Conservation (phyloP, 2,329 filamentous ascomycete species). For the Cladosporium sp. region DNA sequence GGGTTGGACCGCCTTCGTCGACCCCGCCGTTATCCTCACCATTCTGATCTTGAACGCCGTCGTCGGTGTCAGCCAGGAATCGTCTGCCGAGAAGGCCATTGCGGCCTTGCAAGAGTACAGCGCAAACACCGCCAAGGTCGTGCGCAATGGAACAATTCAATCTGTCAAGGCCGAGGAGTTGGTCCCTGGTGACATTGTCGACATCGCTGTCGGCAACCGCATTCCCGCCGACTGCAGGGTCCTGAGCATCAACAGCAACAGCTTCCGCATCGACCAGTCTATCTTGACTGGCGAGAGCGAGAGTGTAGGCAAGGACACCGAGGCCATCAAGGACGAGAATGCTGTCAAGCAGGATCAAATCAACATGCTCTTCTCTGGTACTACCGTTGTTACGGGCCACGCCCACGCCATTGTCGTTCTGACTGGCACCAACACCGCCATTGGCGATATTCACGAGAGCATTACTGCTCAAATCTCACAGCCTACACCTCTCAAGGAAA, state of each 20-base stretch:
- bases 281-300: constrained; percentile 97
- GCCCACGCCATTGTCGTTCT: constrained; percentile 87
- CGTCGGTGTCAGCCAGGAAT: constrained; percentile 97
- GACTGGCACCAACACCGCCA: constrained; percentile 87
- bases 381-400: constrained; percentile 91
- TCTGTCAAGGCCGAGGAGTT: constrained; percentile 94
- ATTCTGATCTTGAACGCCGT: constrained; percentile 96
- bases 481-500: constrained; percentile 95
- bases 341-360: constrained; percentile 96
- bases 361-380: constrained; percentile 98
- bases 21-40: constrained; percentile 92
- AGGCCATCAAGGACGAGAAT: constrained; percentile 69
- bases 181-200: constrained; percentile 90
- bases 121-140: constrained; percentile 92
- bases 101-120: constrained; percentile 98
- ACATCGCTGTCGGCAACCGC: constrained; percentile 84
- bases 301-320: constrained; percentile 83
- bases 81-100: constrained; percentile 97
- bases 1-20: constrained; percentile 96
- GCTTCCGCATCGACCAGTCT: constrained; percentile 93
- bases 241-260: constrained; percentile 91
- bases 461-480: constrained; percentile 98
- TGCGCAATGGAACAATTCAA: constrained; percentile 78
- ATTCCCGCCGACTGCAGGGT: constrained; percentile 94
- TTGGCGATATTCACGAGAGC: constrained; percentile 98